Evolutionary conservation across 2,329 filamentous ascomycete species (phyloP).

Genomic region (Aspergillus sp.): DNA sequence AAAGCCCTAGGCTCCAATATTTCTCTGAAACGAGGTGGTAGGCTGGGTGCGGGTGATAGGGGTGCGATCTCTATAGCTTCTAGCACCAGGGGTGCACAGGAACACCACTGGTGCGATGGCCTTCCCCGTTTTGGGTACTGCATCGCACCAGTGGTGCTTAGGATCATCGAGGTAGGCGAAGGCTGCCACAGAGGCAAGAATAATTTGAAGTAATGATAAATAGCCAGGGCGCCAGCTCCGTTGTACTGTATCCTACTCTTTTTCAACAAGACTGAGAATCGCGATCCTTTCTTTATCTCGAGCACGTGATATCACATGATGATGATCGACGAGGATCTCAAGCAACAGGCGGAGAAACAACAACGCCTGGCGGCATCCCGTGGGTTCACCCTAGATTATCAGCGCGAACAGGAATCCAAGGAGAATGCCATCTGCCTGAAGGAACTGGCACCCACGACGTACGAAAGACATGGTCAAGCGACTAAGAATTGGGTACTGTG

Average conservation of each 20-base stretch:
- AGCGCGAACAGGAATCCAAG: neutral
- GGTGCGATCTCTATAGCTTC: neutral
- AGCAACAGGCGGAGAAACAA: neutral
- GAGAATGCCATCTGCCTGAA: constrained; percentile 4
- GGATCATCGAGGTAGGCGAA: neutral
- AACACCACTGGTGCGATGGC: neutral
- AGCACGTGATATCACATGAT: neutral
- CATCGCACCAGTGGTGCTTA: neutral
- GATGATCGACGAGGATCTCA: neutral
- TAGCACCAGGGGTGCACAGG: neutral
- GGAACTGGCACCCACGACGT: neutral
- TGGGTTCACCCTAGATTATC: neutral
- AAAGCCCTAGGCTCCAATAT: neutral
- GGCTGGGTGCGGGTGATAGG: neutral
- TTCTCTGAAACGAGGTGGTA: neutral
- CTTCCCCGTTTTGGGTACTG: neutral
- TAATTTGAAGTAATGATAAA: neutral
- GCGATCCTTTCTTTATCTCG: neutral
- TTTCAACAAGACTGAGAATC: too few relatives aligned
- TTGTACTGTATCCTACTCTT: neutral
- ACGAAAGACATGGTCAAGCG: constrained; percentile 1
- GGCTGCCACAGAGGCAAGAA: neutral
- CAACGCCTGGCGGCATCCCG: neutral
- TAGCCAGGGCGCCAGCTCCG: neutral
- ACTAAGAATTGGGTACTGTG: neutral